Evolutionary conservation across 176 grass and related monocot genomes (phyloP), one percentile per base, ranked within the genome.

Genomic region (Oryza australiensis): DNA sequence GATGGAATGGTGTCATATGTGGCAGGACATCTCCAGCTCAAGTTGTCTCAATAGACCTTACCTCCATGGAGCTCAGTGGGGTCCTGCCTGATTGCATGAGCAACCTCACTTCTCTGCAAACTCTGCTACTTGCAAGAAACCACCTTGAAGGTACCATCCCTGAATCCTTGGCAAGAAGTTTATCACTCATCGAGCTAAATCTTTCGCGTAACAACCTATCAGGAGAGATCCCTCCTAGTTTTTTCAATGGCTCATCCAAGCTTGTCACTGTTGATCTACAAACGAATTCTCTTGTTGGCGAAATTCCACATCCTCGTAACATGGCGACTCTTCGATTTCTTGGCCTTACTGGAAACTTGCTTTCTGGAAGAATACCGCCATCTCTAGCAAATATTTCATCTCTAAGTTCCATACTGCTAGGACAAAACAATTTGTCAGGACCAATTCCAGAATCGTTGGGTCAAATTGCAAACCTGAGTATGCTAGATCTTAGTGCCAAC

Each of bases 1-100:
- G 9, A 7, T 93, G 91, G 91, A 38, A 26, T 1, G 91, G 91
- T 22, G 81, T 93, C 23, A 45, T 4, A 10, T 93, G 91, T 63
- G 20, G 77, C 67, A 74, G 1, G 1, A n/a, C 49, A 15, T 41
- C 51, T 2, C 80, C 64, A 11, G 27, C 4, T 45, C 85, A 80
- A 2, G 91, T 80, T 3, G 62, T 68, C 1, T 76, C 87, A 57
- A 7, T 93, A 14, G 51, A 87, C 18, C 18, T 93, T 16, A 78
- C 40, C 2, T 87, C 73, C 24, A 5, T 2, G 1, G 0, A 7
- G n/a, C 62, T 90, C 27, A 71, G 9, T 10, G 91, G 91, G 28
- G 3, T 27, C 60, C 26, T 93, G 33, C 71, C 64, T 4, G 40
- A 68, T 9, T 87, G 81, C 42, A 59, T 82, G 3, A 33, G 63